A percentile compares a stretch with the other conserved stretches of the same genome.
Conservation (phyloP, 768 basidiomycete species). For the Collybiopsis confluens region DNA sequence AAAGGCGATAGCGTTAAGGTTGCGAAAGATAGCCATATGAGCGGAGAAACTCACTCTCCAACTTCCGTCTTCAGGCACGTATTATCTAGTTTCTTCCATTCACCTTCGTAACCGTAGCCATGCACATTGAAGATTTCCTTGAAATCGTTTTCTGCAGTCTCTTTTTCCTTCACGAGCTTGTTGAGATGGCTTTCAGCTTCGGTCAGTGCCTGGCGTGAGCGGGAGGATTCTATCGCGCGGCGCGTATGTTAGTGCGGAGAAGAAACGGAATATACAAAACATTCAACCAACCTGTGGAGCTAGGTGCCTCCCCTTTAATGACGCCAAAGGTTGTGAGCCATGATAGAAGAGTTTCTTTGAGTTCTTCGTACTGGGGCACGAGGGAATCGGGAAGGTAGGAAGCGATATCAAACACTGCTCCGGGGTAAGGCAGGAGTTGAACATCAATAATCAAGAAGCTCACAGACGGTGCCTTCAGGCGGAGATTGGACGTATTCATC, state of each 20-base stretch:
- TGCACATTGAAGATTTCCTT: conserved; percentile 59
- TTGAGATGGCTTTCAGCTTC: conserved; percentile 62
- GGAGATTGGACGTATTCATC: conserved; percentile 61
- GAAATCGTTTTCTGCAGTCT: conserved; percentile 53
- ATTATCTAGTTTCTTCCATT: conserved; percentile 94
- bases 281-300: conserved; percentile 33
- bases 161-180: conserved; percentile 45
- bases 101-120: conserved; percentile 75
- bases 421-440: not conserved
- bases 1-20: not conserved
- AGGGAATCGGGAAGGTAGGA: conserved; percentile 84
- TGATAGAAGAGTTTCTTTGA: conserved; percentile 56
- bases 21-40: not conserved
- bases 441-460: conserved; percentile 23
- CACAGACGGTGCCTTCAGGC: conserved; percentile 49
- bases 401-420: conserved; percentile 70
- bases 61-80: conserved; percentile 75
- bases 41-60: conserved; percentile 72
- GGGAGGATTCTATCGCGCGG: conserved; percentile 45
- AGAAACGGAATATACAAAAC: not conserved
- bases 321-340: conserved; percentile 67
- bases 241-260: not conserved
- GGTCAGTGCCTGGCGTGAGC: conserved; percentile 56
- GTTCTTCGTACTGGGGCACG: conserved; percentile 65
- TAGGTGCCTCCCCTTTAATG: conserved; percentile 32